These are phyloP conservation scores for Lagenidium giganteum DNA, from an alignment of 352 stramenopile genomes.

Conservation along the genomic window DNA sequence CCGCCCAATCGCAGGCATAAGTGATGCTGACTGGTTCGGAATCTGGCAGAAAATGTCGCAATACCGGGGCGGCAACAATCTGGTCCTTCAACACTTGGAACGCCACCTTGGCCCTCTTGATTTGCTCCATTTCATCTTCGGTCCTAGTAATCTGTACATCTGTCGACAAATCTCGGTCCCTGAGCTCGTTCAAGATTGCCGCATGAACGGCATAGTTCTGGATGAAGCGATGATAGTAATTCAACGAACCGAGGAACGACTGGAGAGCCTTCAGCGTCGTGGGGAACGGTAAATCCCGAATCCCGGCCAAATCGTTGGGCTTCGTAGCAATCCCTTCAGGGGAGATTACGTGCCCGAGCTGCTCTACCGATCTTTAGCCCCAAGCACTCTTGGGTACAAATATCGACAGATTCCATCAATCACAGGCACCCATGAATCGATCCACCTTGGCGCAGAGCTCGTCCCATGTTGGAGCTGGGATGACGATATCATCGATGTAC, in stretches of 20 bases:
- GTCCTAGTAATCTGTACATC: too few relatives aligned
- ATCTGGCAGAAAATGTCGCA: conserved; percentile 7
- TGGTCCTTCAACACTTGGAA: conserved; percentile 25
- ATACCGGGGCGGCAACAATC: conserved; percentile 10
- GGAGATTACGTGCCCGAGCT: conserved; percentile 6
- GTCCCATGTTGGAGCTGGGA: neutral
- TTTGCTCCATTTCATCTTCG: conserved; percentile 4
- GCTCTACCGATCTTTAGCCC: conserved; percentile 6
- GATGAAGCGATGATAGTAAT: conserved; percentile 19
- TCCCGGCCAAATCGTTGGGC: neutral
- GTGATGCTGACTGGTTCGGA: conserved; percentile 15
- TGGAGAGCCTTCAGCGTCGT: conserved; percentile 11
- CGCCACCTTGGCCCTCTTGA: conserved; percentile 10
- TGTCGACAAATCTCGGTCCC: too few relatives aligned
- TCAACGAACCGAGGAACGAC: conserved; percentile 13
- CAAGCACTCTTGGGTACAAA: conserved; percentile 15
- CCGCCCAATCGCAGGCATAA: conserved; percentile 16
- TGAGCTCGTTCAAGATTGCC: conserved; percentile 8
- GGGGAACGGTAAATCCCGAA: conserved; percentile 3
- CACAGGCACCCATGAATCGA: conserved; percentile 5
- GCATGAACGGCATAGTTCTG: conserved; percentile 12
- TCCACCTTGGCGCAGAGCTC: conserved; percentile 13
- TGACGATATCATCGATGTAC: conserved; percentile 22
- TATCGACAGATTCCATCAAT: conserved; percentile 15
- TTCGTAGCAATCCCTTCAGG: neutral